phyloP scores from a whole-genome alignment of 2,329 filamentous ascomycete species.

The Pseudovirgaria hyperparasitica region DNA sequence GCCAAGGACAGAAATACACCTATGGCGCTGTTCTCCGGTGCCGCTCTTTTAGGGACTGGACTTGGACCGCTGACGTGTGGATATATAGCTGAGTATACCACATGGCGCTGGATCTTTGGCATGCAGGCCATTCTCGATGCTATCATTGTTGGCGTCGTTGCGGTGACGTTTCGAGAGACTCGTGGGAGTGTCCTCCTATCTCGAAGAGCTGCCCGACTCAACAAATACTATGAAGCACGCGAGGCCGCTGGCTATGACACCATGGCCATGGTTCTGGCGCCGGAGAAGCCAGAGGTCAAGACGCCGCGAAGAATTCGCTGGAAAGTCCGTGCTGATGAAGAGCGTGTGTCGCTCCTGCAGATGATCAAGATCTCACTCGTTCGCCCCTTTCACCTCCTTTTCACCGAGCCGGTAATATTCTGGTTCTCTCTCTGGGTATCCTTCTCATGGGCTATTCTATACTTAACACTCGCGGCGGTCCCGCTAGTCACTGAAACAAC shows the following conservation, averaged over 20 bases:
- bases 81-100: conserved; percentile 52
- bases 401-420: conserved; percentile 68
- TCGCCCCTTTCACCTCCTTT: conserved; percentile 64
- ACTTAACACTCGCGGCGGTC: conserved; percentile 70
- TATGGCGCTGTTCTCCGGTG: conserved; percentile 79
- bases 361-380: conserved; percentile 65
- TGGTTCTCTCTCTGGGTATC: conserved; percentile 83
- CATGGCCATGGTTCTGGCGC: conserved; percentile 31
- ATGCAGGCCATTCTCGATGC: conserved; percentile 62
- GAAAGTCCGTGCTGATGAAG: conserved; percentile 68
- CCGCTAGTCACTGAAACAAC: conserved; percentile 61
- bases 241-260: conserved; percentile 52
- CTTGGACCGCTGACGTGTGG: conserved; percentile 61
- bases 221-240: conserved; percentile 64
- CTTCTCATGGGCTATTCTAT: conserved; percentile 82
- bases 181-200: conserved; percentile 68
- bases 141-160: conserved; percentile 50
- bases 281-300: conserved; percentile 13
- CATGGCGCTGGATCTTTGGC: conserved; percentile 85
- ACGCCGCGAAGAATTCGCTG: conserved; percentile 53
- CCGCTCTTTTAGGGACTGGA: conserved; percentile 67
- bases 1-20: conserved; percentile 70
- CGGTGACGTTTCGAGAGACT: conserved; percentile 67
- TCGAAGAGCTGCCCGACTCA: conserved; percentile 59
- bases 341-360: conserved; percentile 51